These are phyloP conservation scores for Geotrichum phurueaensis DNA, from an alignment of 1,139 yeast genomes.

Conservation along the genomic window DNA sequence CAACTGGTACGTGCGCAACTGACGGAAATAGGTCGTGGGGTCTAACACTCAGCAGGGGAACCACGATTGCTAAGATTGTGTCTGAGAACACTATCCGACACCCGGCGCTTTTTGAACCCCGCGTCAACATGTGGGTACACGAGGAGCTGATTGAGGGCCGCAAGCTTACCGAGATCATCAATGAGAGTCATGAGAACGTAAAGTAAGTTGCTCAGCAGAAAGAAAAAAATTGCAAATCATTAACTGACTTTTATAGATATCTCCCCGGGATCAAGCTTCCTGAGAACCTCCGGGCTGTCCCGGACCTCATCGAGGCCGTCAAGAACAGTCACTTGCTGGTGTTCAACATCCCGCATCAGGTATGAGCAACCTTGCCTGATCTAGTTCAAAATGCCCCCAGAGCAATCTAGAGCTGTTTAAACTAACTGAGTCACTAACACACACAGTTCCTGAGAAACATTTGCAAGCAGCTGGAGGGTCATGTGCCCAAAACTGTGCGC, in stretches of 20 bases:
- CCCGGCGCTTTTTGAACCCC: conserved; percentile 57
- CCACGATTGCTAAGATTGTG: conserved; percentile 88
- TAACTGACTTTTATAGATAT: conserved; percentile 29
- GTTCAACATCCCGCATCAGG: conserved; percentile 85
- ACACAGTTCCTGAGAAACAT: conserved; percentile 52
- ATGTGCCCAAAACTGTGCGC: conserved; percentile 60
- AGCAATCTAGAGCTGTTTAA: not conserved
- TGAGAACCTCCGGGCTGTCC: conserved; percentile 72
- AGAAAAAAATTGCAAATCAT: not conserved
- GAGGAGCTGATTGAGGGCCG: conserved; percentile 64
- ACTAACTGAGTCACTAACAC: not conserved
- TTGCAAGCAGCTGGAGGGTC: conserved; percentile 67
- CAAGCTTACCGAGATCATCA: conserved; percentile 78
- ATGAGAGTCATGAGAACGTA: conserved; percentile 80
- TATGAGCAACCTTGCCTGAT: not conserved
- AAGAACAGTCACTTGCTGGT: conserved; percentile 73
- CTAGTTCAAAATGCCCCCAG: no score
- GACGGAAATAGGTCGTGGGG: no score
- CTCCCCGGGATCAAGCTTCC: conserved; percentile 81
- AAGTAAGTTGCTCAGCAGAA: conserved; percentile 35
- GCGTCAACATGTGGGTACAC: conserved; percentile 92
- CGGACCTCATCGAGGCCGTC: conserved; percentile 69
- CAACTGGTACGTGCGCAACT: conserved; percentile 37
- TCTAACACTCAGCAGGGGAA: conserved; percentile 42
- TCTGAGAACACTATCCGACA: conserved; percentile 76